These are phyloP conservation scores for Brassica rapa DNA, from an alignment of 345 rosid species.

Conservation along the genomic window DNA sequence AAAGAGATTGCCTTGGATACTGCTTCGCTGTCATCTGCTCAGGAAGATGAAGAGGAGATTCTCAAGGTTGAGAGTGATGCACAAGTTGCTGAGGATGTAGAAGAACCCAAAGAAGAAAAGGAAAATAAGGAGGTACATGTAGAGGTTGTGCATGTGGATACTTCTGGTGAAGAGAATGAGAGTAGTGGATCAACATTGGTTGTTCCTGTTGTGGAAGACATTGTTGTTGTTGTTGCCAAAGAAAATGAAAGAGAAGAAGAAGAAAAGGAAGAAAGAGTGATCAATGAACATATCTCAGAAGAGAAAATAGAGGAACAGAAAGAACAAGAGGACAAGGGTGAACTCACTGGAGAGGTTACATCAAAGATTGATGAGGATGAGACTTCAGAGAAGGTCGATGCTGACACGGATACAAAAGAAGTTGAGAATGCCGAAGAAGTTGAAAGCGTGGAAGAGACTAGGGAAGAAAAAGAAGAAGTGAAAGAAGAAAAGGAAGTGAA, in stretches of 20 bases:
- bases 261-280: background rate
- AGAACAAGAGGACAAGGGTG: slow-evolving; percentile 20
- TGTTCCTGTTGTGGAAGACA: slow-evolving; percentile 32
- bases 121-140: slow-evolving; percentile 33
- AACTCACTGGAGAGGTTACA: slow-evolving; percentile 29
- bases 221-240: slow-evolving; percentile 15
- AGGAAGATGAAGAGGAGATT: slow-evolving; percentile 43
- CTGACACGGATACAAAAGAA: slow-evolving; percentile 13
- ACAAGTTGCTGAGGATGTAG: slow-evolving; percentile 11
- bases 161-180: slow-evolving; percentile 36
- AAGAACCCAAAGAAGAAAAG: slow-evolving; percentile 29
- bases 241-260: slow-evolving; percentile 26
- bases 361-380: slow-evolving; percentile 25
- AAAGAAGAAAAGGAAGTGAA: slow-evolving; percentile 11
- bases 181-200: background rate
- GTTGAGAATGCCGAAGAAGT: slow-evolving; percentile 14
- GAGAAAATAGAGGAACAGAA: slow-evolving; percentile 35
- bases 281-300: slow-evolving; percentile 27
- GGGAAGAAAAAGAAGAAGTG: slow-evolving; percentile 9
- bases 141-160: slow-evolving; percentile 25
- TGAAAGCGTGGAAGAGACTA: slow-evolving; percentile 14
- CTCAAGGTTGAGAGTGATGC: slow-evolving; percentile 35
- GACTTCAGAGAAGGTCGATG: slow-evolving; percentile 16
- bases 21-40: slow-evolving; percentile 16
- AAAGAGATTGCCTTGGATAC: slow-evolving; percentile 31